Evolutionary conservation across 768 basidiomycete species (phyloP).

Genomic region (Termitomyces sp.): DNA sequence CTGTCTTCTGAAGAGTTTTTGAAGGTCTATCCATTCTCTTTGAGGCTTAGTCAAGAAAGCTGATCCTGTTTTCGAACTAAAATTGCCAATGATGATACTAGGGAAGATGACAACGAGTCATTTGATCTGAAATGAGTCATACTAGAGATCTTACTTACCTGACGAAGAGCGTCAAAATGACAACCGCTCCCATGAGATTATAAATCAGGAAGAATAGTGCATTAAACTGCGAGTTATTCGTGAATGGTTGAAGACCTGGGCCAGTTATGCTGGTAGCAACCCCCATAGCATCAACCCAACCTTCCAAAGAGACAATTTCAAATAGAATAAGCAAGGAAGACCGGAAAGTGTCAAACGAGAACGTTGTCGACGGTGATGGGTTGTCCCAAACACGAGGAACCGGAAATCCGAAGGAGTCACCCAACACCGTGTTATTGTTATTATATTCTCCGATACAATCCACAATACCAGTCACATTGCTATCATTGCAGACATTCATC

Average conservation of each 20-base stretch:
- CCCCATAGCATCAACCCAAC: conserved; percentile 93
- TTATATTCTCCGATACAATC: conserved; percentile 76
- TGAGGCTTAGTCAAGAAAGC: conserved; percentile 85
- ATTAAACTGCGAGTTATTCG: conserved; percentile 73
- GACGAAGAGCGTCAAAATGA: conserved; percentile 87
- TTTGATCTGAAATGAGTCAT: neutral
- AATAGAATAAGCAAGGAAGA: conserved; percentile 86
- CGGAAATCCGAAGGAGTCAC: conserved; percentile 58
- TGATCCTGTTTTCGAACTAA: conserved; percentile 79
- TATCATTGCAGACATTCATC: conserved; percentile 84
- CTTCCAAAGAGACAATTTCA: conserved; percentile 93
- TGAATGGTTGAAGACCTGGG: conserved; percentile 59
- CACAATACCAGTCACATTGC: conserved; percentile 40
- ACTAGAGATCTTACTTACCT: conserved; percentile 45
- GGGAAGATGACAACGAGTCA: conserved; percentile 12
- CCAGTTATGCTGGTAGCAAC: conserved; percentile 77
- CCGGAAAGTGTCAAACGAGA: conserved; percentile 86
- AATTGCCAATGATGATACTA: conserved; percentile 95
- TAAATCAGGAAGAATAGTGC: conserved; percentile 90
- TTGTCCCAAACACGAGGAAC: conserved; percentile 89
- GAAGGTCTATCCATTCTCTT: conserved; percentile 90
- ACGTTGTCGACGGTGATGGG: conserved; percentile 76
- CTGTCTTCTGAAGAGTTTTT: conserved; percentile 84
- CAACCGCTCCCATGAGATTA: conserved; percentile 85
- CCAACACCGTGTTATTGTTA: conserved; percentile 57